These are phyloP conservation scores for Mytilinidion resinicola DNA, from an alignment of 495 filamentous ascomycete genomes.

Conservation along the genomic window DNA sequence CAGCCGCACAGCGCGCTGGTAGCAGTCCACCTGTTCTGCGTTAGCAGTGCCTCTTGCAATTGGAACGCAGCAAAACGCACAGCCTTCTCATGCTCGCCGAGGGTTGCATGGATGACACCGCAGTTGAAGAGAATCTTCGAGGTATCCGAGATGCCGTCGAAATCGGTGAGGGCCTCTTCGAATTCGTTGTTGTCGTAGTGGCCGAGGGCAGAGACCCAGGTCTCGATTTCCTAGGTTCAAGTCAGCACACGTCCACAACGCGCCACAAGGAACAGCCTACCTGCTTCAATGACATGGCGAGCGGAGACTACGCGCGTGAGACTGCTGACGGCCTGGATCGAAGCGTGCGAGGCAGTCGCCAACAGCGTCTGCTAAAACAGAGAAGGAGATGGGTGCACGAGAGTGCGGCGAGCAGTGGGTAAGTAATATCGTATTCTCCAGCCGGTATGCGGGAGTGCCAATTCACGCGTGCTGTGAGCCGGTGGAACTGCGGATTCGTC, in stretches of 20 bases:
- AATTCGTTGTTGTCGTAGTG: slow-evolving; percentile 97
- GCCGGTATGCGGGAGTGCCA: not conserved
- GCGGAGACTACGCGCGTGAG: slow-evolving; percentile 4
- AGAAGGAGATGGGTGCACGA: not conserved
- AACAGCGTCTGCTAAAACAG: not conserved
- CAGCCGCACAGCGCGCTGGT: slow-evolving; percentile 79
- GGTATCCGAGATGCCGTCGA: slow-evolving; percentile 84
- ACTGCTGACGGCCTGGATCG: not conserved
- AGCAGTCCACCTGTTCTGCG: slow-evolving; percentile 73
- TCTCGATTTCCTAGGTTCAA: slow-evolving; percentile 84
- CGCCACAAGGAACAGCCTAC: slow-evolving; percentile 8
- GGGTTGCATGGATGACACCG: slow-evolving; percentile 93
- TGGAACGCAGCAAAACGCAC: slow-evolving; percentile 48
- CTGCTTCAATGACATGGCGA: slow-evolving; percentile 34
- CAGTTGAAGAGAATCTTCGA: slow-evolving; percentile 99
- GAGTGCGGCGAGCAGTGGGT: too few species aligned
- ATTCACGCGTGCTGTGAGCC: not conserved
- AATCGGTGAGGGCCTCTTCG: slow-evolving; percentile 73
- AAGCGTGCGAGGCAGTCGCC: not conserved
- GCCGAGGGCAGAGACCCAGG: slow-evolving; percentile 86
- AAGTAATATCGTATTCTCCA: too few species aligned
- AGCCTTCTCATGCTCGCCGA: slow-evolving; percentile 94
- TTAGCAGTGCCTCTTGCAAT: slow-evolving; percentile 3
- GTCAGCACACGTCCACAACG: not conserved
- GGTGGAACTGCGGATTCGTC: not conserved